phyloP scores from a whole-genome alignment of 345 rosid species.

The Psidium friedrichsthalianum region DNA sequence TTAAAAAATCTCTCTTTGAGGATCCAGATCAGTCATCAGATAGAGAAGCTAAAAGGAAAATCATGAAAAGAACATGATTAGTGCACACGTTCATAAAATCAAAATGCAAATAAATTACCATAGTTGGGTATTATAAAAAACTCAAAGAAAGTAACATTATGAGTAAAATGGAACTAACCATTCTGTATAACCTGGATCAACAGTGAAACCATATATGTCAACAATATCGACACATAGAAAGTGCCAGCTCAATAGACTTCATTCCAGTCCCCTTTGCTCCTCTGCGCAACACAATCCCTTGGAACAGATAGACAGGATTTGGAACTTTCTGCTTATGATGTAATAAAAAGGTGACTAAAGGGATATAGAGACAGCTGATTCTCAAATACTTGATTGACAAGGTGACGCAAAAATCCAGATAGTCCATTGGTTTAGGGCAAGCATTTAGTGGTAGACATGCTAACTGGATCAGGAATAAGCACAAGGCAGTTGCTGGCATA shows the following conservation, averaged over 20 bases:
- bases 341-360: slow-evolving; percentile 2
- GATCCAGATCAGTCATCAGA: no score
- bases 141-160: background rate
- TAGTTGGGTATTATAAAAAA: background rate
- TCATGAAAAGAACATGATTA: background rate
- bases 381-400: background rate
- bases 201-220: slow-evolving; percentile 95
- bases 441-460: background rate
- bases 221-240: slow-evolving; percentile 95
- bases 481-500: background rate
- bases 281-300: slow-evolving; percentile 90
- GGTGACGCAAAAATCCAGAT: background rate
- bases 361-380: background rate
- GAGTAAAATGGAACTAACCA: slow-evolving; percentile 34
- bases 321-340: slow-evolving; percentile 55
- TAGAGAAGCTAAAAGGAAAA: background rate
- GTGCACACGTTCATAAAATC: background rate
- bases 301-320: slow-evolving; percentile 97
- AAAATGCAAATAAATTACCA: background rate
- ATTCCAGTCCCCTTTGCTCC: slow-evolving; percentile 99
- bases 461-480: background rate
- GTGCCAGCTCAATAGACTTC: slow-evolving; percentile 92
- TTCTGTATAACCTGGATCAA: slow-evolving; percentile 98
- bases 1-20: background rate
- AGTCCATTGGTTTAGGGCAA: background rate